These are phyloP conservation scores for Emergomyces africanus DNA, from an alignment of 2,329 filamentous ascomycete genomes.

Conservation along the genomic window DNA sequence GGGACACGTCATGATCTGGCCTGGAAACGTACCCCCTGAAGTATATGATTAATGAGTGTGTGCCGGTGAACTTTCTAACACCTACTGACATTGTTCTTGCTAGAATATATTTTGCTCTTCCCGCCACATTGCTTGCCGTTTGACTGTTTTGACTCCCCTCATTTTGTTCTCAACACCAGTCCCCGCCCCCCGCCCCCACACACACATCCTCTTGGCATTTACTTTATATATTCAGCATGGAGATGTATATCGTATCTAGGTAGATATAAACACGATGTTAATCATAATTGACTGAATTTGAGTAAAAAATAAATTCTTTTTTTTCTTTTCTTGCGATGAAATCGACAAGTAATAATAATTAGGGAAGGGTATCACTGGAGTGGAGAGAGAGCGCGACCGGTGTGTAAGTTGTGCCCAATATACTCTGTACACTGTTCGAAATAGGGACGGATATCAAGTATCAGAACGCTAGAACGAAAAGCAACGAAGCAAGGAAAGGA, in stretches of 20 bases:
- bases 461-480: not conserved
- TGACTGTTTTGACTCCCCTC: too few relatives aligned
- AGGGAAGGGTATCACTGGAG: conserved; percentile 2
- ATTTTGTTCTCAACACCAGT: too few relatives aligned
- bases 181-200: too few relatives aligned
- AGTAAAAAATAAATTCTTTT: not conserved
- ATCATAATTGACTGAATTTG: not conserved
- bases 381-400: not conserved
- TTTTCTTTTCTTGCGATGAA: not conserved
- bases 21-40: too few relatives aligned
- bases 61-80: not conserved
- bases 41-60: not conserved
- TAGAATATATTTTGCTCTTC: not conserved
- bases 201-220: not conserved
- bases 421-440: not conserved
- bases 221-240: not conserved
- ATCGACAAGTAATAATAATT: not conserved
- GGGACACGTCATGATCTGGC: not conserved
- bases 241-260: not conserved
- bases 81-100: not conserved
- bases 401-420: not conserved
- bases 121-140: not conserved
- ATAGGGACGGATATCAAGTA: not conserved
- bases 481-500: not conserved
- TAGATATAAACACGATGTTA: too few relatives aligned